Evolutionary conservation across 176 grass and related monocot genomes (phyloP), one percentile per base, ranked within the genome.

Genomic region (Calamus simplicifolius): DNA sequence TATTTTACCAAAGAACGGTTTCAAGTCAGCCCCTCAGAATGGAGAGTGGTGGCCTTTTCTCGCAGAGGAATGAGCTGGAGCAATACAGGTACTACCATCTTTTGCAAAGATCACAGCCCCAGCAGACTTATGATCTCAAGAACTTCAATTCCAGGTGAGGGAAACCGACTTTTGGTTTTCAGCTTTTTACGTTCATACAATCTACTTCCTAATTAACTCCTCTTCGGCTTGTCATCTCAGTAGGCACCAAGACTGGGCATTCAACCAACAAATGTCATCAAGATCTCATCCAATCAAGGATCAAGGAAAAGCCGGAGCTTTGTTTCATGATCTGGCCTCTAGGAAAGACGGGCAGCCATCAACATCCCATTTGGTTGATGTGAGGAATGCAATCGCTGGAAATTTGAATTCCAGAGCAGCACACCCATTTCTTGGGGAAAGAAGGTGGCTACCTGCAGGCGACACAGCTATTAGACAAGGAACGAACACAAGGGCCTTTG

Each of bases 221-320:
- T 29, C 12, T 19, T 54, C 16, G 48, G 51, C 70, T 31, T 8
- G 31, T 19, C n/a, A 56, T 30, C 27, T 66, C 35, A 63, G 6
- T 43, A 97, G 93, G 67, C 70, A 75, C 61, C 84, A 82, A 58
- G 84, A 85, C 1, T 91, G 93, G 87, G 55, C 78, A 19, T 91
- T 82, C 49, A 78, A 70, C 52, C 91, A 81, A 50, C 66, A 66
- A 25, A 50, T 52, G 1, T 14, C 71, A 15, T 62, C 57, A 51
- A 78, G 62, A 50, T 21, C 57, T 1, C 69, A 35, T 13, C 30
- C 63, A 13, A 61, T 73, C 15, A 68, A 71, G 12, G 72, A 82
- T 67, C 66, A 75, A 27, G 58, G 72, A 43, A 64, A 66, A 2
- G 60, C 55, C 38, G 82, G 85, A 50, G 92, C 87, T 23, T 65